Conservation (phyloP, 768 basidiomycete species). For the Boletus pseudopeckii region DNA sequence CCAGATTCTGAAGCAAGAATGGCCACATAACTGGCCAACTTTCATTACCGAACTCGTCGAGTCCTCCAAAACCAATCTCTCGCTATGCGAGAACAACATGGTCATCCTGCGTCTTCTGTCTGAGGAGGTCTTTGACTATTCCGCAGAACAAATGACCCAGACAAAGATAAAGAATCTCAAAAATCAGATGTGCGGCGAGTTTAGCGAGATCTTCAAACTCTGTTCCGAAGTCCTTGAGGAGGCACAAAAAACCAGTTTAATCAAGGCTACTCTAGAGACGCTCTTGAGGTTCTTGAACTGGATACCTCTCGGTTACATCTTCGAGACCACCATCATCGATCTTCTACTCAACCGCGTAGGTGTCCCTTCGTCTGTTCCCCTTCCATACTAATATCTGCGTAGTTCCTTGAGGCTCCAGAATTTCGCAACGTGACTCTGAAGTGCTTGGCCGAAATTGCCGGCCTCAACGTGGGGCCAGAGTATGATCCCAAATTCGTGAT, state of each 20-base stretch:
- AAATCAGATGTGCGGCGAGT: conserved; percentile 97
- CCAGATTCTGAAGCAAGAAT: conserved; percentile 98
- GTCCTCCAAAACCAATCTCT: conserved; percentile 93
- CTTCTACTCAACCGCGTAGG: conserved; percentile 85
- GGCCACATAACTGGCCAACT: conserved; percentile 98
- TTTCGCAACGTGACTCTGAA: conserved; percentile 97
- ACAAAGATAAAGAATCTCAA: conserved; percentile 96
- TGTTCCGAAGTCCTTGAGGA: conserved; percentile 96
- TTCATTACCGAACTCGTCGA: conserved; percentile 97
- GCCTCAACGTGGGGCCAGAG: conserved; percentile 90
- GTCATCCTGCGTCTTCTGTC: conserved; percentile 95
- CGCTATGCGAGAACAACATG: conserved; percentile 99
- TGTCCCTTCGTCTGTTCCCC: conserved; percentile 17
- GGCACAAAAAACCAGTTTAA: conserved; percentile 92
- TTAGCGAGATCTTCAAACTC: conserved; percentile 95
- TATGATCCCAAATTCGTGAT: conserved; percentile 98
- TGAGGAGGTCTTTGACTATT: conserved; percentile 98
- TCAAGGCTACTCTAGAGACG: conserved; percentile 93
- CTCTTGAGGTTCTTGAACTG: conserved; percentile 95
- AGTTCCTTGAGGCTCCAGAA: conserved; percentile 96
- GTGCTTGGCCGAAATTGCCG: conserved; percentile 95
- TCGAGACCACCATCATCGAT: conserved; percentile 97
- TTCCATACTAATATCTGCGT: conserved; percentile 10
- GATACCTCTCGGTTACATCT: conserved; percentile 99
- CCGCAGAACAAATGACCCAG: conserved; percentile 98